Base-by-base conservation (phyloP, 2,329 filamentous ascomycete species). In the Rhynchosporium graminicola region DNA sequence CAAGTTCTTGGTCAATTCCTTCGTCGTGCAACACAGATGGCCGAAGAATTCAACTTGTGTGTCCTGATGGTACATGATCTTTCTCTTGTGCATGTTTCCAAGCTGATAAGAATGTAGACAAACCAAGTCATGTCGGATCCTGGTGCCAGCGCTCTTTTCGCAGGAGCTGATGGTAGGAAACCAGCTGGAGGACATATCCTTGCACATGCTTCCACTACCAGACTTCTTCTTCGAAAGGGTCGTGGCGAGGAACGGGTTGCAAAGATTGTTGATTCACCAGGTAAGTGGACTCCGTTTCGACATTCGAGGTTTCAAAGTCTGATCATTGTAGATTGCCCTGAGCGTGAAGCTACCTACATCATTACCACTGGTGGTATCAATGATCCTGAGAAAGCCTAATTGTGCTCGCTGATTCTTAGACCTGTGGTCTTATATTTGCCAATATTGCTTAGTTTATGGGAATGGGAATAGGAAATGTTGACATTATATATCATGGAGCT, bases 81-180 rank as follows among this genome's bases (percentile, higher is more conserved):
- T 28, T 28, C 20, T 5, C 55, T 12, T n/a, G 15, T 10, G 26
- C 29, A 28, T 3, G 6, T 50, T 4, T 3, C 8, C 13, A 4
- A 58, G 8, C 29, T 56, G 43, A 61, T 47, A 56, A 26, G 1
- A 31, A 20, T 47, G 4, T 33, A 84, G 84, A 89, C 87, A 59
- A 90, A 89, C 67, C 87, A 90, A 76, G 87, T 90, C 42, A 87
- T 89, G 76, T 87, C 84, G 62, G 87, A 89, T 68, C 87, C 87
- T 13, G 87, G 87, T 64, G 87, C 87, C 10, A 88, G 81, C 73
- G 84, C 87, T 51, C 78, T 89, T 10, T 89, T 89, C 71, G 84
- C 86, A 57, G 82, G 86, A 66, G 86, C 84, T 61, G 87, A 89
- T 76, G 87, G 87, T 51, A 81, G 86, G 52, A 89, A 89, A 73